Conservation (phyloP, 352 stramenopile genomes). For the Phytophthora vignae region DNA sequence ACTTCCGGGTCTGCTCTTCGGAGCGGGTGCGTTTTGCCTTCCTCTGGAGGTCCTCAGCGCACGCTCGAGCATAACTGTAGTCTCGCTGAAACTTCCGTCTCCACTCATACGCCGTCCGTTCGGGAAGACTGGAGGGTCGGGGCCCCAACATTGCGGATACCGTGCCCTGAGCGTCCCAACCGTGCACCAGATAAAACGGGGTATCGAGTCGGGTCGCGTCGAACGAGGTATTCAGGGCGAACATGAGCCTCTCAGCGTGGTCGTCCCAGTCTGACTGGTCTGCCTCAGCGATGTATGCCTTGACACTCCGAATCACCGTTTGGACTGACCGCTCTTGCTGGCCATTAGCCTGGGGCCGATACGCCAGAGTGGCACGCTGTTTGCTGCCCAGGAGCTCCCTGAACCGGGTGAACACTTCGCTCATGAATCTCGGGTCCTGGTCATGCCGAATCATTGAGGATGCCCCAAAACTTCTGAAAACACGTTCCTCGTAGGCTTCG, state of each 20-base stretch:
- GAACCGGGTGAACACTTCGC: not conserved
- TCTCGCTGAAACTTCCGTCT: not conserved
- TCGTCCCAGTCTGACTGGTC: constrained; percentile 10
- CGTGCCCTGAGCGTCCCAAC: not conserved
- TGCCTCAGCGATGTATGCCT: not conserved
- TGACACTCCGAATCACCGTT: not conserved
- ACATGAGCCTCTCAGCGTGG: not conserved
- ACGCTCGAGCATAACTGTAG: constrained; percentile 4
- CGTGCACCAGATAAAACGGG: constrained; percentile 11
- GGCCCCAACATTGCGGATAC: not conserved
- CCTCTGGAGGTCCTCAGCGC: not conserved
- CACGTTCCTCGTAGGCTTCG: constrained; percentile 6
- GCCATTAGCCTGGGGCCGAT: not conserved
- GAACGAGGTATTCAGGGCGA: not conserved
- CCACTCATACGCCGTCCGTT: not conserved
- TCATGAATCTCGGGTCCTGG: too few relatives aligned
- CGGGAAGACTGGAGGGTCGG: not conserved
- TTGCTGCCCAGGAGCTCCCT: not conserved
- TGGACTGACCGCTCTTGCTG: constrained; percentile 13
- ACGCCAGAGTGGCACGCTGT: not conserved
- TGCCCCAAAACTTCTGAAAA: not conserved
- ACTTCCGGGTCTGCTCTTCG: not conserved
- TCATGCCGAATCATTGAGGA: too few relatives aligned
- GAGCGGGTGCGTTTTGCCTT: not conserved
- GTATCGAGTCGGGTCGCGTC: not conserved